Base-by-base conservation (phyloP, 139 green algal genomes). In the Deuterostichococcus epilithicus region DNA sequence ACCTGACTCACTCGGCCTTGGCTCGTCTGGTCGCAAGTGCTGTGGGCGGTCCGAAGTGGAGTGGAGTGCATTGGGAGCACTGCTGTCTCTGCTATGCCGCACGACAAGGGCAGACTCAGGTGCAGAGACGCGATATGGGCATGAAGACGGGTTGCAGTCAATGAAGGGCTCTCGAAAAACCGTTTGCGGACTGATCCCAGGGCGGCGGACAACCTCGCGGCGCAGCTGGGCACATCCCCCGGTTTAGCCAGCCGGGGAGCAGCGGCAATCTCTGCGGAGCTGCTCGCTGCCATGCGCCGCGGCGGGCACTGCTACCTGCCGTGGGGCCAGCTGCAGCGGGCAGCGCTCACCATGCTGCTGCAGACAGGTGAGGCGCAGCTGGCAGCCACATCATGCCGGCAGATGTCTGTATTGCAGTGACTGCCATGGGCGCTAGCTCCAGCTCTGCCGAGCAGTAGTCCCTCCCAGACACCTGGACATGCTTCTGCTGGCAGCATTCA, bases 241-340 rank as follows among this genome's bases (percentile, higher is more conserved):
- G 66, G 87, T 37, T 58, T 90, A 30, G 65, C 78, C 33, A 86
- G 81, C 72, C 63, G 86, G 1, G 75, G 33, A 4, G 69, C 44
- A 23, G 37, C 70, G 38, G 86, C 80, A 15, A 44, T 91, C n/a
- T 32, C 59, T n/a, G 32, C 83, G 6, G 73, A 66, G 34, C 73
- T 91, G 44, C 23, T 32, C 0, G n/a, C 69, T 3, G 86, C 78
- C 1, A 76, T 77, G 3, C 25, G 45, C 13, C 59, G 69, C 35
- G 72, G 79, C n/a, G 87, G 87, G 1, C 87, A 91, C 77, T 72
- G 73, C 42, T 87, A 88, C 77, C 70, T 90, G 39, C 68, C 78
- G 18, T 90, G 85, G 87, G 30, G 37, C 2, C 20, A 58, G 5
- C 77, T 91, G 52, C 63, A 81, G 26, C 5, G 20, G 4, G 36